Base-by-base conservation (phyloP, 1,284 basidiomycete genomes). In the Ustilago vetiveriae region DNA sequence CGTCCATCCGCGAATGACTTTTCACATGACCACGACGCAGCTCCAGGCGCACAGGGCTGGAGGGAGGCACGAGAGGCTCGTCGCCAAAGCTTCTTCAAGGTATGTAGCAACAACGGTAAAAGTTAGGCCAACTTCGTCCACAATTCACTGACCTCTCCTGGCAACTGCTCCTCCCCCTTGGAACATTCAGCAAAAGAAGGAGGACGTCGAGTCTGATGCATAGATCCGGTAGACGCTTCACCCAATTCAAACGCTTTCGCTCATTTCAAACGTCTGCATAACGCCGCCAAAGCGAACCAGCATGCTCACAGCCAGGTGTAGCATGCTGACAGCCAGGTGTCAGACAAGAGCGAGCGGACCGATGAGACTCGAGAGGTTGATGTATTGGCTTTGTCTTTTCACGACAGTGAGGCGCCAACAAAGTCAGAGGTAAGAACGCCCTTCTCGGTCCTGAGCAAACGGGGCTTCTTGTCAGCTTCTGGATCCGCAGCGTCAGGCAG, bases 51-150 rank as follows among this genome's bases (percentile, higher is more conserved):
- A 29, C 66, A 79, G 23, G 76, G 82, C 24, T 79, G 84, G 74
- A 82, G 83, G 51, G 84, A 84, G 69, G 67, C 63, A 37, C 68
- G 84, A 48, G 85, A 85, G 79, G 81, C 82, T 64, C 76, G 82
- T 53, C 80, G 85, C 59, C 60, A 81, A 60, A 73, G 76, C 62
- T 85, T 85, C 82, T 85, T 85, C 82, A 85, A 85, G 81, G 81
- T 83, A 65, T 75, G 79, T 57, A 30, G 22, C 24, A 13, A n/a
- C 19, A 29, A 21, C 4, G 9, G n/a, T n/a, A 16, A 30, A 16
- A 8, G 14, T 4, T n/a, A 11, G 17, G 17, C 9, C 17, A 22
- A 35, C 14, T n/a, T 21, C 17, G 21, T 4, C 6, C 6, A 6
- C 14, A 33, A 16, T 23, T 29, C 5, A 21, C 45, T 49, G 37